Conservation (phyloP, 2,329 filamentous ascomycete species). For the Gnomoniopsis sp. region DNA sequence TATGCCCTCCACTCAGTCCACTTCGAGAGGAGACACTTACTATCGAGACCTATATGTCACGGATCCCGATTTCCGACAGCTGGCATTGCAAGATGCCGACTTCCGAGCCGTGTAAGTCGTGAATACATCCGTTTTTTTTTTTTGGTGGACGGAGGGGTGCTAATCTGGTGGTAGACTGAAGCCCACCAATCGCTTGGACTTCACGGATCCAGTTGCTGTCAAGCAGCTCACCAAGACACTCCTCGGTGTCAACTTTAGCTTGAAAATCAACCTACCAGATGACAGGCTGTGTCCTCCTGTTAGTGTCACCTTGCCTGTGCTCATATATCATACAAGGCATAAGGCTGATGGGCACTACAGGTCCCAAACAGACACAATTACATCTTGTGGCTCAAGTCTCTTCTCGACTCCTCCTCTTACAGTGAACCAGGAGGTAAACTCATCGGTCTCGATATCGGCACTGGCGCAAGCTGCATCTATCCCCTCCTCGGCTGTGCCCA, state of each 20-base stretch:
- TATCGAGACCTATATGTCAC: slow-evolving; percentile 38
- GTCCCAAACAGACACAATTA: slow-evolving; percentile 77
- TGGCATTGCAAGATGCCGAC: slow-evolving; percentile 37
- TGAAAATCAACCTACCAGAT: slow-evolving; percentile 67
- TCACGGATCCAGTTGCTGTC: slow-evolving; percentile 72
- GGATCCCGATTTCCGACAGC: slow-evolving; percentile 40
- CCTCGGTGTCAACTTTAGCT: slow-evolving; percentile 69
- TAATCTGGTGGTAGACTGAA: slow-evolving; percentile 29
- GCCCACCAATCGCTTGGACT: slow-evolving; percentile 61
- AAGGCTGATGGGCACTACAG: slow-evolving; percentile 28
- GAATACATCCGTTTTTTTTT: background rate
- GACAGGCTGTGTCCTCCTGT: slow-evolving; percentile 87
- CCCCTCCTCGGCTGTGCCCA: slow-evolving; percentile 73
- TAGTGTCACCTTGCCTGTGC: slow-evolving; percentile 21
- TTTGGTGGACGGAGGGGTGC: background rate
- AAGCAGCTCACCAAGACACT: slow-evolving; percentile 80
- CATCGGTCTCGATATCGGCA: slow-evolving; percentile 79
- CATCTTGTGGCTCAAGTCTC: slow-evolving; percentile 78
- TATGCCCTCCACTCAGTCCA: slow-evolving; percentile 6
- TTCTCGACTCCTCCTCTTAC: slow-evolving; percentile 70
- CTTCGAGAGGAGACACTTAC: slow-evolving; percentile 22
- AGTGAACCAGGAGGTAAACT: slow-evolving; percentile 46
- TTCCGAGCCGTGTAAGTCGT: slow-evolving; percentile 40
- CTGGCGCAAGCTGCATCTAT: slow-evolving; percentile 89
- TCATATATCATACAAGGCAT: background rate